These are phyloP conservation scores for Solanum rostratum DNA, from an alignment of 257 asterid species.

Conservation along the genomic window DNA sequence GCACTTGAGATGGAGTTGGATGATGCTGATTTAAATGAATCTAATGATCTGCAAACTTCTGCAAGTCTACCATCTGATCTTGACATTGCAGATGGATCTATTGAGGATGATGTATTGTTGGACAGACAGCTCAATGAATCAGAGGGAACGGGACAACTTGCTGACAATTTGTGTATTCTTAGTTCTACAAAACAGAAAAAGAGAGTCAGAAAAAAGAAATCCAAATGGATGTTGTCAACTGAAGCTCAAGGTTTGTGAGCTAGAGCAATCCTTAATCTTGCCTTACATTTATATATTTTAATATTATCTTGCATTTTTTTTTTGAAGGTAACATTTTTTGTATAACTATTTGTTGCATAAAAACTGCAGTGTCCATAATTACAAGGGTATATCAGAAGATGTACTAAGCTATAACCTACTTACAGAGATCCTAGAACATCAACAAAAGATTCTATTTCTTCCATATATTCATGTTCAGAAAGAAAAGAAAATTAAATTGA, in stretches of 20 bases:
- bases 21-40: slow-evolving; percentile 7
- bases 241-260: slow-evolving; percentile 39
- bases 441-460: not conserved
- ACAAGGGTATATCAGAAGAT: not conserved
- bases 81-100: slow-evolving; percentile 9
- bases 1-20: slow-evolving; percentile 13
- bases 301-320: not conserved
- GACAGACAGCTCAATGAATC: slow-evolving; percentile 16
- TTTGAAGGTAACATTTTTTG: not conserved
- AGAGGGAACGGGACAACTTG: slow-evolving; percentile 3
- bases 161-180: slow-evolving; percentile 13
- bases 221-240: slow-evolving; percentile 14
- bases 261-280: not conserved
- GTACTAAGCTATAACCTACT: not conserved
- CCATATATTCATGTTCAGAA: not conserved
- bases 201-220: slow-evolving; percentile 34
- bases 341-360: not conserved
- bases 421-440: not conserved
- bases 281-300: not conserved
- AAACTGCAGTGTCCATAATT: not conserved
- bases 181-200: slow-evolving; percentile 27
- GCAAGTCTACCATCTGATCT: slow-evolving; percentile 11
- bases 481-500: not conserved
- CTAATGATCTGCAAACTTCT: slow-evolving; percentile 20
- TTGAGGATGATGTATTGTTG: slow-evolving; percentile 8